These are phyloP conservation scores for Cryphonectria nitschkei DNA, from an alignment of 2,329 filamentous ascomycete species.

Conservation along the genomic window DNA sequence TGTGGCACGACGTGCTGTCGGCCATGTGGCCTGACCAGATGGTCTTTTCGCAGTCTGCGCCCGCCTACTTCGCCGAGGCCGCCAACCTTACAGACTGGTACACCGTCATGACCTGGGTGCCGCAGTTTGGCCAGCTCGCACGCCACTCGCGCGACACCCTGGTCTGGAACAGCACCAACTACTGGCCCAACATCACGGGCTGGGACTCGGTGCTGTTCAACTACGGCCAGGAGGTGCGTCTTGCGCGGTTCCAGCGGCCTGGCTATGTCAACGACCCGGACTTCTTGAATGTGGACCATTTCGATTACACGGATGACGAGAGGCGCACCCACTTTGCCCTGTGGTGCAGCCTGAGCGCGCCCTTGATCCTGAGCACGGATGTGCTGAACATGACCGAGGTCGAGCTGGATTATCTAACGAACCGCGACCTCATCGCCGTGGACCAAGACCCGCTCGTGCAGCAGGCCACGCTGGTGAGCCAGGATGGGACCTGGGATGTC, in stretches of 20 bases:
- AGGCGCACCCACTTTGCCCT: slow-evolving; percentile 43
- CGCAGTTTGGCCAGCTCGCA: slow-evolving; percentile 46
- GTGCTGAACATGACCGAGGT: slow-evolving; percentile 41
- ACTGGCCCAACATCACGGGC: slow-evolving; percentile 43
- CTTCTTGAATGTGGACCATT: slow-evolving; percentile 43
- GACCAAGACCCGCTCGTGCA: slow-evolving; percentile 47
- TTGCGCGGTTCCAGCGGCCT: slow-evolving; percentile 44
- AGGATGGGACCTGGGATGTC: slow-evolving; percentile 48
- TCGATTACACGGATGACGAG: slow-evolving; percentile 40
- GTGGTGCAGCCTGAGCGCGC: slow-evolving; percentile 42
- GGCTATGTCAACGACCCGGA: slow-evolving; percentile 46
- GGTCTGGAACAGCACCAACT: slow-evolving; percentile 43
- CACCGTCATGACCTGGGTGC: slow-evolving; percentile 49
- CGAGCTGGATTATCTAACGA: slow-evolving; percentile 43
- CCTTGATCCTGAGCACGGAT: slow-evolving; percentile 44
- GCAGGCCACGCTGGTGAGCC: slow-evolving; percentile 52
- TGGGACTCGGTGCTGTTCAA: slow-evolving; percentile 55
- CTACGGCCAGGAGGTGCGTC: slow-evolving; percentile 47
- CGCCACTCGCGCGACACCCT: slow-evolving; percentile 45
- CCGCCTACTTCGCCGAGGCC: slow-evolving; percentile 46
- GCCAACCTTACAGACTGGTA: slow-evolving; percentile 49
- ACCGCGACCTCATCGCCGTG: slow-evolving; percentile 46
- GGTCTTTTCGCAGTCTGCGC: slow-evolving; percentile 50
- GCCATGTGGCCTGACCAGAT: slow-evolving; percentile 40
- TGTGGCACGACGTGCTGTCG: slow-evolving; percentile 47